Evolutionary conservation across 257 asterid species (phyloP), one percentile per base, ranked within the genome.

Genomic region (Solanum peruvianum): DNA sequence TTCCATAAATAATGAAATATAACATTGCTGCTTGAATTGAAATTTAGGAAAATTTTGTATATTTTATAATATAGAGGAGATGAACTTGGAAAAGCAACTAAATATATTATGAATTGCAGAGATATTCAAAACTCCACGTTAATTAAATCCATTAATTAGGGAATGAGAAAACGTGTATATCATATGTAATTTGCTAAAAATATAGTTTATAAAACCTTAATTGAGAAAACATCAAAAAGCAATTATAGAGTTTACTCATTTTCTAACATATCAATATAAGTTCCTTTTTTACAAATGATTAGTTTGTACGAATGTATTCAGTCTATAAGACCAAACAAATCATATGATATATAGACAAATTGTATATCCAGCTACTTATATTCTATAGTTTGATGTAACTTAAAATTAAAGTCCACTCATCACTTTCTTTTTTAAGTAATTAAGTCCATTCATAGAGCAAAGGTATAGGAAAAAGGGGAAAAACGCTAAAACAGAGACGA

Each of bases 21-120:
- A 47, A 80, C 47, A 47, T 45, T 80, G 42, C 64, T 45, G 29
- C 44, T 27, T 80, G 85, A 29, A 49, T 80, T 47, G 85, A 47
- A 49, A 80, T 80, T 47, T 80, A 29, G 67, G 44, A 47, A 11
- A 12, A 10, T 47, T 80, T 80, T 80, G 44, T 27, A 47, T 31
- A 15, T 31, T 49, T 49, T 15, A 70, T 45, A 16, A 27, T 78
- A 44, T 16, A 80, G 67, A 80, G 67, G 85, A 80, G 67, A 80
- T 33, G 67, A 47, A 80, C 85, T 80, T 80, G 85, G 85, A 80
- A 29, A 80, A 80, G 84, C 44, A 80, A 80, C 67, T 29, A 13
- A 16, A 11, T 27, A 37, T 5, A 18, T 47, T 47, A 16, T 80
- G 29, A 29, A 44, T 78, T 78, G 11, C 23, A 78, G 9, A 18